These are phyloP conservation scores for Chionographis japonica DNA, from an alignment of 106 monocot genomes.

Conservation along the genomic window DNA sequence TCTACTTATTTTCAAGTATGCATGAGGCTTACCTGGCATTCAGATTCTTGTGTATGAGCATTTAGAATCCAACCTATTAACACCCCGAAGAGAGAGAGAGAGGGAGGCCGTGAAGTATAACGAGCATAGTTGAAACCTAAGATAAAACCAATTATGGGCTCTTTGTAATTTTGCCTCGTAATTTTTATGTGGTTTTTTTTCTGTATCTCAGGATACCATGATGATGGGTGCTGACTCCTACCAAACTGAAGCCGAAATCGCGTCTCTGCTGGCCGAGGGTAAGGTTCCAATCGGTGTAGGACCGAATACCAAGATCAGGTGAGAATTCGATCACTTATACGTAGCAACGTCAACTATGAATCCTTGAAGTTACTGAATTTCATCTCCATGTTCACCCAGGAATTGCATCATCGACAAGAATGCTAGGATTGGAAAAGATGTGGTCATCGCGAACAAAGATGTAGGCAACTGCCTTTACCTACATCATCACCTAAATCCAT, in stretches of 20 bases:
- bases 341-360: neutral
- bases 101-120: no score
- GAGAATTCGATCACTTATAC: neutral
- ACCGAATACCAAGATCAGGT: constrained; percentile 74
- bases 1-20: no score
- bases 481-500: neutral
- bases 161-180: no score
- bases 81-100: no score
- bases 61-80: no score
- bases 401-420: constrained; percentile 97
- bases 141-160: no score
- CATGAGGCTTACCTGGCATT: no score
- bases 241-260: constrained; percentile 85
- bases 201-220: constrained; percentile 57
- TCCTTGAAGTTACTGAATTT: neutral
- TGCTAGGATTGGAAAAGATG: constrained; percentile 76
- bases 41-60: no score
- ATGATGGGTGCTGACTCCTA: constrained; percentile 93
- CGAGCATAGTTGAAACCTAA: no score
- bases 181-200: no score
- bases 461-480: constrained; percentile 23
- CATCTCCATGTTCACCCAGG: constrained; percentile 16
- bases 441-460: constrained; percentile 64
- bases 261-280: constrained; percentile 59
- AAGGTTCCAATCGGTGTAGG: constrained; percentile 91